These are phyloP conservation scores for Cercospora sesami DNA, from an alignment of 2,329 filamentous ascomycete species.

Conservation along the genomic window DNA sequence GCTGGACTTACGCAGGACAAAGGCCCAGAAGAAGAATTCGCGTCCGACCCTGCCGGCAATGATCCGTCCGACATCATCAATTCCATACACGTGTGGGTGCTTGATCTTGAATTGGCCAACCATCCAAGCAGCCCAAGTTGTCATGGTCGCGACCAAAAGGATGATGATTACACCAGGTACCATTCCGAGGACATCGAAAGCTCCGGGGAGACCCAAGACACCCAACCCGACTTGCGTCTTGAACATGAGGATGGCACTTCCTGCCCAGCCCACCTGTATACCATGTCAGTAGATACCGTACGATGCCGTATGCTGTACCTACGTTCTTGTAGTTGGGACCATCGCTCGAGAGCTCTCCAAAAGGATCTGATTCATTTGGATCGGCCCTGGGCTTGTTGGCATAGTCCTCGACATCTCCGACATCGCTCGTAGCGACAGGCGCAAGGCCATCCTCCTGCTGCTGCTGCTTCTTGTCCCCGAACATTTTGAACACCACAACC, in stretches of 20 bases:
- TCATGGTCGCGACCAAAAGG: constrained; percentile 44
- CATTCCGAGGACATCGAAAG: constrained; percentile 46
- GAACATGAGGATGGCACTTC: constrained; percentile 47
- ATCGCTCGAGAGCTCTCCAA: constrained; percentile 22
- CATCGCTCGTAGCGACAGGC: constrained; percentile 20
- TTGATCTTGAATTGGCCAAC: constrained; percentile 55
- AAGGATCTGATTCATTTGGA: constrained; percentile 22
- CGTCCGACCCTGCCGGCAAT: constrained; percentile 56
- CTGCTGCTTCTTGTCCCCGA: constrained; percentile 16
- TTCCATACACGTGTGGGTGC: constrained; percentile 58
- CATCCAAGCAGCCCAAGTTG: constrained; percentile 53
- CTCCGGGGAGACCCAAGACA: constrained; percentile 51
- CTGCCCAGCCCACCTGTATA: constrained; percentile 42
- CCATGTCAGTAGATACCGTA: background rate
- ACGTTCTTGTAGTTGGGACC: constrained; percentile 34
- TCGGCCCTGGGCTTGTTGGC: constrained; percentile 6
- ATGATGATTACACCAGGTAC: constrained; percentile 51
- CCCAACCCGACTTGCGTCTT: constrained; percentile 50
- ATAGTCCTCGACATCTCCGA: constrained; percentile 22
- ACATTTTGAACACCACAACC: constrained; percentile 5
- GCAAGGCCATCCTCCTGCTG: constrained; percentile 17
- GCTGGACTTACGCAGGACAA: constrained; percentile 2
- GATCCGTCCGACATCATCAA: constrained; percentile 58
- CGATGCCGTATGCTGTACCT: background rate
- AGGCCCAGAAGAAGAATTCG: constrained; percentile 47